A percentile compares a stretch with the other conserved stretches of the same genome.
Conservation (phyloP, 352 stramenopile genomes). For the Pythium sukuiense region DNA sequence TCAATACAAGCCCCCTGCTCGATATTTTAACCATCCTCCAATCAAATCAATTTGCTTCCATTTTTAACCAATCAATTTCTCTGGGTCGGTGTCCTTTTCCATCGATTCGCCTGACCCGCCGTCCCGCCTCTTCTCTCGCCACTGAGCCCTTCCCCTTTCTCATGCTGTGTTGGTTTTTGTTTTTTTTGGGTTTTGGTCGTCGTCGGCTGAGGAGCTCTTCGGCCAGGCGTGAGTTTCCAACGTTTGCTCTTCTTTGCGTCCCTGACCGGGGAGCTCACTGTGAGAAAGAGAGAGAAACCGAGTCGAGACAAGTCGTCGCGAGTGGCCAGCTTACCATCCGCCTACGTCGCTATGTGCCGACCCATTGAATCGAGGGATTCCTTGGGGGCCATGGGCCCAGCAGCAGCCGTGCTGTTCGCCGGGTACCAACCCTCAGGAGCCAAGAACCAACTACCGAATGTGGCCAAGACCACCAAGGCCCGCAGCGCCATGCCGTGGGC, state of each 20-base stretch:
- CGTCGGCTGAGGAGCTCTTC: not conserved
- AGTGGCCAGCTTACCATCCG: constrained; percentile 22
- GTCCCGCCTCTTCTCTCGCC: not conserved
- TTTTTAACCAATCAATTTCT: not conserved
- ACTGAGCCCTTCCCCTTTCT: constrained; percentile 9
- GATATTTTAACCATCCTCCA: constrained; percentile 21
- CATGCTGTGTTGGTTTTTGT: not conserved
- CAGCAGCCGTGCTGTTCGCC: constrained; percentile 71
- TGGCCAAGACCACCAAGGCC: constrained; percentile 19
- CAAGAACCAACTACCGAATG: constrained; percentile 23
- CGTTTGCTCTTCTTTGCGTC: constrained; percentile 19
- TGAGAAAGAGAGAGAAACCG: constrained; percentile 31
- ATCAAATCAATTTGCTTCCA: constrained; percentile 2
- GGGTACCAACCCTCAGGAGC: constrained; percentile 66
- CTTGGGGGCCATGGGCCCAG: constrained; percentile 73
- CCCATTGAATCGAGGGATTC: constrained; percentile 84
- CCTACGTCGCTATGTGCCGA: constrained; percentile 59
- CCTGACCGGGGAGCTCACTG: constrained; percentile 24
- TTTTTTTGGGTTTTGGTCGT: not conserved
- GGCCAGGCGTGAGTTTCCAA: not conserved
- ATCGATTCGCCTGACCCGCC: not conserved
- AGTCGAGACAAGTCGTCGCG: constrained; percentile 18
- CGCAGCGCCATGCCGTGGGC: constrained; percentile 18
- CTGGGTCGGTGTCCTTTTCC: not conserved
- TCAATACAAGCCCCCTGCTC: not conserved